Conservation (phyloP, 495 filamentous ascomycete genomes). For the Lineolata rhizophorae region DNA sequence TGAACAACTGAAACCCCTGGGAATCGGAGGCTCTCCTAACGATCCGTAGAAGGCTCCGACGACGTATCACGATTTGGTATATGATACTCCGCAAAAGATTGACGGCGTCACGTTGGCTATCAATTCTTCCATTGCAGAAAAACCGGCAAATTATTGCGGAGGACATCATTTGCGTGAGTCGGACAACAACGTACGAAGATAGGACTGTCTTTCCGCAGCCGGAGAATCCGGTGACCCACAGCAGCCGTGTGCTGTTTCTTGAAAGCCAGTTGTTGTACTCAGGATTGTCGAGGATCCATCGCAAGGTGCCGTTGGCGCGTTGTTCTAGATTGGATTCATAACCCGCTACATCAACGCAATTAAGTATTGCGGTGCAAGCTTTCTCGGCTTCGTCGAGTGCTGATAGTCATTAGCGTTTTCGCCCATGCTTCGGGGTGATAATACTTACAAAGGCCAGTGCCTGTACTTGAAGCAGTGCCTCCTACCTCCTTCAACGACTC, state of each 20-base stretch:
- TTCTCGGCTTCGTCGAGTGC: conserved; percentile 5
- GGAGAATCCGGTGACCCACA: conserved; percentile 10
- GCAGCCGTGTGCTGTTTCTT: conserved; percentile 3
- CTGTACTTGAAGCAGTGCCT: neutral
- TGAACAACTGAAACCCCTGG: conserved; percentile 3
- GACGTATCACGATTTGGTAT: conserved; percentile 7
- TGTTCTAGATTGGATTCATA: conserved; percentile 4
- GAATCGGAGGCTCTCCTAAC: conserved; percentile 3
- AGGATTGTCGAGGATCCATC: conserved; percentile 8
- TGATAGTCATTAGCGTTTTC: conserved; percentile 1
- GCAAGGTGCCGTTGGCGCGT: conserved; percentile 5
- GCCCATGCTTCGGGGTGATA: neutral
- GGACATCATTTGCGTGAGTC: conserved; percentile 1
- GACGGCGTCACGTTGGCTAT: too few species aligned
- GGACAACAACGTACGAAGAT: conserved; percentile 5
- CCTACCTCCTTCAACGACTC: neutral
- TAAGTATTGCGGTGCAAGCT: conserved; percentile 4
- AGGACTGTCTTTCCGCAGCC: conserved; percentile 10
- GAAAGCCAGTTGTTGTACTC: conserved; percentile 5
- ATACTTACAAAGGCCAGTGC: conserved; percentile 5
- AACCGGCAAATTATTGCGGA: conserved; percentile 5
- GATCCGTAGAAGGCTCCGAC: conserved; percentile 6
- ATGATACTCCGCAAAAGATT: conserved; percentile 6
- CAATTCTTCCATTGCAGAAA: conserved; percentile 8
- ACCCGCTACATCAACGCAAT: conserved; percentile 4